These are phyloP conservation scores for Lachancea dasiensis DNA, from an alignment of 805 yeast species.

Conservation along the genomic window DNA sequence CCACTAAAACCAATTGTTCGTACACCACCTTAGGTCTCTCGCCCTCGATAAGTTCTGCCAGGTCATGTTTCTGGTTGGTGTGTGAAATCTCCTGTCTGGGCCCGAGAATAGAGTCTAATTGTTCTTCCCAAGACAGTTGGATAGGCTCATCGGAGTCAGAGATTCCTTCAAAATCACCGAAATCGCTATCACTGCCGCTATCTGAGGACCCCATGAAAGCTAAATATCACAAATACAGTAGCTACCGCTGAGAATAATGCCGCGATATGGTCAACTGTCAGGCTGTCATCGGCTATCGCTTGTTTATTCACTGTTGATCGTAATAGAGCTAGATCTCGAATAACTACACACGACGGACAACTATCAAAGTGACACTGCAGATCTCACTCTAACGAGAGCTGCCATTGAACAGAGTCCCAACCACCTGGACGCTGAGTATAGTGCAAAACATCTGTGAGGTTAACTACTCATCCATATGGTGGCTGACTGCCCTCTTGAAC, in stretches of 20 bases:
- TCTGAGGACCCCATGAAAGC: neutral
- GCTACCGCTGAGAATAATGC: neutral
- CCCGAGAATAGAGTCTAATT: constrained; percentile 4
- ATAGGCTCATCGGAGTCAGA: constrained; percentile 11
- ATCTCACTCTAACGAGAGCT: no score
- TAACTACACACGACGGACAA: no score
- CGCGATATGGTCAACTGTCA: no score
- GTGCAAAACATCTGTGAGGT: no score
- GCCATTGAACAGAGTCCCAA: no score
- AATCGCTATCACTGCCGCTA: constrained; percentile 27
- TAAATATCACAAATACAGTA: neutral
- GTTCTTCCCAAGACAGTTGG: neutral
- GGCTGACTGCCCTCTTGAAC: no score
- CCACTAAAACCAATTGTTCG: constrained; percentile 25
- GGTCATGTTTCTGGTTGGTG: constrained; percentile 1
- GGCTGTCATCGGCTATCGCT: neutral
- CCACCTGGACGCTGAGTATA: no score
- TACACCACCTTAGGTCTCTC: constrained; percentile 30
- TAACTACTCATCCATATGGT: no score
- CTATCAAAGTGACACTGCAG: no score
- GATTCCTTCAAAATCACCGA: constrained; percentile 34
- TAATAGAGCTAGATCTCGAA: no score
- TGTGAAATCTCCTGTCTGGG: neutral
- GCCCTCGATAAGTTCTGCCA: constrained; percentile 18
- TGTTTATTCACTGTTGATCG: no score